A percentile compares a stretch with the other conserved stretches of the same genome.
phyloP scores from a whole-genome alignment of 2,329 filamentous ascomycete species.

The Colletotrichum viniferum region DNA sequence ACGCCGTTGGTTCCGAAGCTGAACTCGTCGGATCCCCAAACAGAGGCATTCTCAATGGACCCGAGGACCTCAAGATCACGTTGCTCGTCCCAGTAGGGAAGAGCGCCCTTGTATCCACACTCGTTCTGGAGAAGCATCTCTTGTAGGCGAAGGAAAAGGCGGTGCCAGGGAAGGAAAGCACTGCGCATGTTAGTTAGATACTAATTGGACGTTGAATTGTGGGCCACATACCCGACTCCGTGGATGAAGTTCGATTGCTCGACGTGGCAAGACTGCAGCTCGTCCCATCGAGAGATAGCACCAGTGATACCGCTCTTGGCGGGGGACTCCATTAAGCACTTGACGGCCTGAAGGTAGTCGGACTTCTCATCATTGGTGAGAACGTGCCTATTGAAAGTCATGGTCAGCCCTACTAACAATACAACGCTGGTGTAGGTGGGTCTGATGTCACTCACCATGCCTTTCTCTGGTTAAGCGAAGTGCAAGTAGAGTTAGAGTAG shows the following conservation, averaged over 20 bases:
- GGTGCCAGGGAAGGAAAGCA: slow-evolving; percentile 39
- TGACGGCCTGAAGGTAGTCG: slow-evolving; percentile 5
- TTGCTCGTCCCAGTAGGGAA: slow-evolving; percentile 27
- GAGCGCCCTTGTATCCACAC: slow-evolving; percentile 35
- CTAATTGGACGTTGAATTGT: background rate
- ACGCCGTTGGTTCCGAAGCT: slow-evolving; percentile 36
- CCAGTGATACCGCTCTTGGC: slow-evolving; percentile 6
- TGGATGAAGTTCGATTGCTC: slow-evolving; percentile 14
- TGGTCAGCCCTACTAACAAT: background rate
- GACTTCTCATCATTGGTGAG: slow-evolving; percentile 1
- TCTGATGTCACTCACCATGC: background rate
- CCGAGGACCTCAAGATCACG: slow-evolving; percentile 31
- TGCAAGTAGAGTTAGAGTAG: background rate
- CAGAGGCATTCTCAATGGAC: slow-evolving; percentile 20
- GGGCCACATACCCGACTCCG: slow-evolving; percentile 6
- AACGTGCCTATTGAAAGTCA: background rate
- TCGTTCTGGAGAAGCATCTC: slow-evolving; percentile 32
- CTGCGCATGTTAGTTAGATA: background rate
- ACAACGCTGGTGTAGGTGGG: background rate
- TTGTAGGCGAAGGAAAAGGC: slow-evolving; percentile 34
- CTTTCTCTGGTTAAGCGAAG: background rate
- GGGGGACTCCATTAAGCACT: slow-evolving; percentile 6
- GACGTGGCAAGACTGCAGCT: slow-evolving; percentile 8
- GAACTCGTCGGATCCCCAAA: slow-evolving; percentile 7
- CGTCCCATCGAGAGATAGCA: slow-evolving; percentile 1